A percentile compares a stretch with the other conserved stretches of the same genome.
These are phyloP conservation scores for Lentinus tigrinus DNA, from an alignment of 768 basidiomycete genomes.

Conservation along the genomic window DNA sequence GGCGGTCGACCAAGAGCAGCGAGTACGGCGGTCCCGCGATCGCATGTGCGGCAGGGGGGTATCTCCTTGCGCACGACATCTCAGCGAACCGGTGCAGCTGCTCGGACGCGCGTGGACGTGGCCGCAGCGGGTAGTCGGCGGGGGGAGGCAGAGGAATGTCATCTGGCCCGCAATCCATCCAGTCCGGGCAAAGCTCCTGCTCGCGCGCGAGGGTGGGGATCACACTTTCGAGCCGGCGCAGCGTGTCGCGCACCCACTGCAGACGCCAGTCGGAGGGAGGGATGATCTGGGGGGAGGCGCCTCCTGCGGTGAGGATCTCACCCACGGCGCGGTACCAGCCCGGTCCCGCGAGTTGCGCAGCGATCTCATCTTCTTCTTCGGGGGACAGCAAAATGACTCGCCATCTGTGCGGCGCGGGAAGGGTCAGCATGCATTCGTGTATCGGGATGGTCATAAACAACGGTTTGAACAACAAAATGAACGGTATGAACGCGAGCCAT, in stretches of 20 bases:
- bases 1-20: conserved; percentile 83
- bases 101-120: conserved; percentile 77
- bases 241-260: conserved; percentile 77
- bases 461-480: too few species aligned
- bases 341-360: conserved; percentile 73
- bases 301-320: conserved; percentile 70
- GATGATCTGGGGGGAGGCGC: conserved; percentile 59
- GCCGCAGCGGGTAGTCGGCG: conserved; percentile 76
- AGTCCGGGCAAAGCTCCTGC: conserved; percentile 50
- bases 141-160: conserved; percentile 75
- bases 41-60: conserved; percentile 47
- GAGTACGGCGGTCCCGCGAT: conserved; percentile 87
- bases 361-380: conserved; percentile 89
- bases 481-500: too few species aligned
- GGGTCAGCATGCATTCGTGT: too few species aligned
- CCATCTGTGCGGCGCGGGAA: conserved; percentile 51
- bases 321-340: conserved; percentile 87
- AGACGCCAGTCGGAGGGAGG: conserved; percentile 86
- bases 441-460: too few species aligned
- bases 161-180: conserved; percentile 51
- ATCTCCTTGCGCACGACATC: conserved; percentile 43
- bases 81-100: conserved; percentile 60
- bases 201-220: conserved; percentile 70
- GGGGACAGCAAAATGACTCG: conserved; percentile 87
- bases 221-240: conserved; percentile 73